Percentiles rank a stretch among this genome's conserved stretches.
phyloP scores from a whole-genome alignment of 2,329 filamentous ascomycete species.

The Botrytis elliptica region DNA sequence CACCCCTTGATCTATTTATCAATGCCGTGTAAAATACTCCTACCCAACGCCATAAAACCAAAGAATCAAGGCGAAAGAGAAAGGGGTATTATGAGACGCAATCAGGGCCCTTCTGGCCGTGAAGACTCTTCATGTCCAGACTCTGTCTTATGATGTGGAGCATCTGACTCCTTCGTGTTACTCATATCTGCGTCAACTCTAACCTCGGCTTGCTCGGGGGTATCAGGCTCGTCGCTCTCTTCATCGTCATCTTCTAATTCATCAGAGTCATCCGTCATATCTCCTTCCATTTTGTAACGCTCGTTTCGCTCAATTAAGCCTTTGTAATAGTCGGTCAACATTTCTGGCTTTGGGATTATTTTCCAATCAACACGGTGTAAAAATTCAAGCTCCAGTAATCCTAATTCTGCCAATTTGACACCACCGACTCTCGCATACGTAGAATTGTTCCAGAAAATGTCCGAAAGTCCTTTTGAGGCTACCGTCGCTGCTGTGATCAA shows the following conservation, averaged over 20 bases:
- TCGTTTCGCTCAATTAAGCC: constrained; percentile 72
- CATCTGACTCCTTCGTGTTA: constrained; percentile 37
- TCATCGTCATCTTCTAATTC: constrained; percentile 21
- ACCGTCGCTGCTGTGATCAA: constrained; percentile 95
- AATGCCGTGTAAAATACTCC: constrained; percentile 9
- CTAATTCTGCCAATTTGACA: constrained; percentile 84
- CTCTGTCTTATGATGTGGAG: constrained; percentile 25
- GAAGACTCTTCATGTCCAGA: constrained; percentile 5
- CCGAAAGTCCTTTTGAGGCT: constrained; percentile 90
- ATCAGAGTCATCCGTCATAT: constrained; percentile 21
- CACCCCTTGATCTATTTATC: constrained; percentile 9
- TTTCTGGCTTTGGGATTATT: constrained; percentile 93
- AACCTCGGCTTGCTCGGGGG: constrained; percentile 32
- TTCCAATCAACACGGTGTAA: constrained; percentile 91
- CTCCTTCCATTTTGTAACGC: constrained; percentile 50
- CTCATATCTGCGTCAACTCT: constrained; percentile 34
- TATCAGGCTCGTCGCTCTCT: constrained; percentile 39
- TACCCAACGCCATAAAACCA: constrained; percentile 17
- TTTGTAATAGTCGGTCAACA: constrained; percentile 88
- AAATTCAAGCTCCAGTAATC: constrained; percentile 89
- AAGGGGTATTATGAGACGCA: constrained; percentile 15
- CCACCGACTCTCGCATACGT: constrained; percentile 94
- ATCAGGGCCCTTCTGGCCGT: neutral
- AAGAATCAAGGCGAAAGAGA: constrained; percentile 13
- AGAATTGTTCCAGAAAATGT: constrained; percentile 97